Base-by-base conservation (phyloP, 225 moss, liverwort and hornwort genomes). In the Bryoerythrophyllum caledonicum region DNA sequence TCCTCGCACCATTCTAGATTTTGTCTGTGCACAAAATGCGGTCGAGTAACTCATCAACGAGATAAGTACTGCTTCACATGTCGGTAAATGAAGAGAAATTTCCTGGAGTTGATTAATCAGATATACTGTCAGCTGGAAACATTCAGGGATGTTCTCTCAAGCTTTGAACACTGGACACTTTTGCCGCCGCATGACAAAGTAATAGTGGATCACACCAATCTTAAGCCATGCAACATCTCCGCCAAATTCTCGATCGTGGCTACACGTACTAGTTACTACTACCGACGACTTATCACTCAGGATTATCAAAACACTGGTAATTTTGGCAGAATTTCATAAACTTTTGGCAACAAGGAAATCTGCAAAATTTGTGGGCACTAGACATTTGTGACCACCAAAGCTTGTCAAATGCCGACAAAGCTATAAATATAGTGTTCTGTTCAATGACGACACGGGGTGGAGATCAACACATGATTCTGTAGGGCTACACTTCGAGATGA, bases 271-370 rank as follows among this genome's bases (percentile, higher is more conserved):
- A n/a, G n/a, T n/a, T n/a, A 48, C 28, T 14, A 23, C 2, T 26
- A 24, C 71, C 59, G 44, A 9, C 72, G 46, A 32, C 72, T 72
- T 72, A 72, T 72, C 72, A 60, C 37, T 1, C 13, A 14, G 4
- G 38, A 8, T 8, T 38, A 48, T 16, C 48, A 48, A 5, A 1
- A 48, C 14, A 3, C 1, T 48, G 16, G 46, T 46, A 15, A 16
- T 0, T 16, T 46, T 46, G 15, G 15, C 46, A 46, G 46, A 15
- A 15, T 46, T 46, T 14, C 14, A 5, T 16, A 46, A 16, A 46
- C 5, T 4, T 4, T 46, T 16, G 14, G 15, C 16, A 46, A 16
- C 15, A 3, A 43, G 9, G 10, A 40, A 40, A 40, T 40, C 40
- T 40, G 40, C 40, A 4, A 16, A 46, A 46, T 4, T 11, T 46